These are phyloP conservation scores for Kalmusia sp. DNA, from an alignment of 2,329 filamentous ascomycete genomes.

Conservation along the genomic window DNA sequence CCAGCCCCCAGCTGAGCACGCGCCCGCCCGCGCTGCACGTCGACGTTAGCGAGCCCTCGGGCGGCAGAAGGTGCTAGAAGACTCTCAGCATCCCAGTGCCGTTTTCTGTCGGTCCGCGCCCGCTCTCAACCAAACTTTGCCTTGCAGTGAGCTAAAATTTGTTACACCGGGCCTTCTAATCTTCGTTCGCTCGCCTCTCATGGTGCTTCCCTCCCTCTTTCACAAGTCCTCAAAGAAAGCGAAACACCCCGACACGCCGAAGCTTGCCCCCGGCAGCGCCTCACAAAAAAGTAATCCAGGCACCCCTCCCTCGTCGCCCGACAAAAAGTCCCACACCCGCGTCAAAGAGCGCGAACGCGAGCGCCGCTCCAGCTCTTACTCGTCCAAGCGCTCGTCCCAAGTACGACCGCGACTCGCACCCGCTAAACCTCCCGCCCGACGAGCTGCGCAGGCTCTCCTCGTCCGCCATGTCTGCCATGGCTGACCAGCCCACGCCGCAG, in stretches of 20 bases:
- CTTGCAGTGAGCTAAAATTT: slow-evolving; percentile 33
- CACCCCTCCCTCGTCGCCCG: slow-evolving; percentile 47
- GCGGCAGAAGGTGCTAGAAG: slow-evolving; percentile 45
- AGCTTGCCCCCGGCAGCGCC: slow-evolving; percentile 29
- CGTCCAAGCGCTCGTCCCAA: slow-evolving; percentile 47
- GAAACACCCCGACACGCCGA: slow-evolving; percentile 32
- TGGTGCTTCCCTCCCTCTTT: slow-evolving; percentile 49
- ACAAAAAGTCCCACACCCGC: slow-evolving; percentile 43
- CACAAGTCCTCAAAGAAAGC: slow-evolving; percentile 47
- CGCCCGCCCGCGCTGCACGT: slow-evolving; percentile 29
- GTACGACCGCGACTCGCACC: slow-evolving; percentile 75
- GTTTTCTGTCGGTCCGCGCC: slow-evolving; percentile 31
- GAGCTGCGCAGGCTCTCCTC: slow-evolving; percentile 79
- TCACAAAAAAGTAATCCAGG: slow-evolving; percentile 28
- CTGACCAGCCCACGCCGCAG: slow-evolving; percentile 61
- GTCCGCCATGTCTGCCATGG: slow-evolving; percentile 68
- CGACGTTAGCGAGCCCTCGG: slow-evolving; percentile 13
- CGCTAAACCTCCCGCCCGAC: slow-evolving; percentile 88
- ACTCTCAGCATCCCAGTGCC: slow-evolving; percentile 27
- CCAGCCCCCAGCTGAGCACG: slow-evolving; percentile 9
- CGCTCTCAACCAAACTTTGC: slow-evolving; percentile 36
- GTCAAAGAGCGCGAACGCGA: slow-evolving; percentile 41
- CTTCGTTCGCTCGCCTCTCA: slow-evolving; percentile 34
- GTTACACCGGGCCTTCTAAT: slow-evolving; percentile 34
- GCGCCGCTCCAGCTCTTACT: slow-evolving; percentile 40